Evolutionary conservation across 2,329 filamentous ascomycete species (phyloP).

Genomic region (Chrysoporthe deuterocubensis): DNA sequence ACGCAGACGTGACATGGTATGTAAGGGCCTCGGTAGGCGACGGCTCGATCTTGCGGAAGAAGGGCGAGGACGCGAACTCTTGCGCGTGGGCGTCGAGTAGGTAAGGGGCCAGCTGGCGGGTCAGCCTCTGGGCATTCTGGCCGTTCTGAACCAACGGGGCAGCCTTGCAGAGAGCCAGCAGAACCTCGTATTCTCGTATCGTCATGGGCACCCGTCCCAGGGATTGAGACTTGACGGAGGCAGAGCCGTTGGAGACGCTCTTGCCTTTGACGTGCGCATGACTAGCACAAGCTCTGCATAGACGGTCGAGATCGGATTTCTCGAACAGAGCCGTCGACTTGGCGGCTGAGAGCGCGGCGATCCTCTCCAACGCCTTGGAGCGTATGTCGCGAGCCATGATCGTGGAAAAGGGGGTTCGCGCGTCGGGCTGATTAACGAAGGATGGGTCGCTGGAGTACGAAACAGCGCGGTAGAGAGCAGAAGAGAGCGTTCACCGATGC

Average conservation of each 20-base stretch:
- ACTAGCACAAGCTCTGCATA: slow-evolving; percentile 62
- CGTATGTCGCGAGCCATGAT: slow-evolving; percentile 61
- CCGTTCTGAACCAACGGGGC: slow-evolving; percentile 73
- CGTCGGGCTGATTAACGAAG: slow-evolving; percentile 20
- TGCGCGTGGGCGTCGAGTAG: slow-evolving; percentile 84
- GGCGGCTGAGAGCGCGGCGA: slow-evolving; percentile 64
- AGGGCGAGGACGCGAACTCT: slow-evolving; percentile 76
- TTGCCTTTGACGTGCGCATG: slow-evolving; percentile 44
- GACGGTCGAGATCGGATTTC: slow-evolving; percentile 64
- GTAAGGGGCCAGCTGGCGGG: slow-evolving; percentile 80
- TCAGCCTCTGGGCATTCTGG: slow-evolving; percentile 77
- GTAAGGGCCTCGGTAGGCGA: slow-evolving; percentile 88
- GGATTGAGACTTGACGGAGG: slow-evolving; percentile 44
- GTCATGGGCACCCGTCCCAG: slow-evolving; percentile 67
- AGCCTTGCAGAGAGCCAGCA: slow-evolving; percentile 89
- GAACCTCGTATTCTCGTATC: slow-evolving; percentile 87
- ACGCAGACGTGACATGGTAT: slow-evolving; percentile 75
- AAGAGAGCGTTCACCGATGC: not conserved
- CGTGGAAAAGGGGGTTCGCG: not conserved
- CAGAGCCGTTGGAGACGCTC: slow-evolving; percentile 54
- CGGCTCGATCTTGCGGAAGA: slow-evolving; percentile 80
- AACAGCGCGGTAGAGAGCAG: not conserved
- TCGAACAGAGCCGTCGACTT: slow-evolving; percentile 59
- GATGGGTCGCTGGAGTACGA: slow-evolving; percentile 27
- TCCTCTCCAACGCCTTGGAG: slow-evolving; percentile 66